Evolutionary conservation across 2,329 filamentous ascomycete species (phyloP).

Genomic region (Venturia pyrina): DNA sequence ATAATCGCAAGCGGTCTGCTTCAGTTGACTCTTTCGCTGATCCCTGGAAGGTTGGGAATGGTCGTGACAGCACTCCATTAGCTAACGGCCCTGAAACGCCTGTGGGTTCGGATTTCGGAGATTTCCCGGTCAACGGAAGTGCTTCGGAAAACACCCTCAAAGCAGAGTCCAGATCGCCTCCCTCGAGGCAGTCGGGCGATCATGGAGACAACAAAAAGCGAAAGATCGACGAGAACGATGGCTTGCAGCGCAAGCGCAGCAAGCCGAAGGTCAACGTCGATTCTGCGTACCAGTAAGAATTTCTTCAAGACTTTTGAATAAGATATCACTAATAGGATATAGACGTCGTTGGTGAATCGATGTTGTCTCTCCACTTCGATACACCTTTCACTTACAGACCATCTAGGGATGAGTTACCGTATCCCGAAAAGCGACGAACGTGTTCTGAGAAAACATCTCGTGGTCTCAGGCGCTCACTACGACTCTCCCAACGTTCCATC

Average conservation of each 20-base stretch:
- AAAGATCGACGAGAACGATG: neutral
- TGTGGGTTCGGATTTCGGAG: conserved; percentile 9
- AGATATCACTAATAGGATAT: neutral
- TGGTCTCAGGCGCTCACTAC: neutral
- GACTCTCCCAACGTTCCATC: neutral
- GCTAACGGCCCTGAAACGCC: conserved; percentile 5
- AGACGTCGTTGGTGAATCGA: conserved; percentile 6
- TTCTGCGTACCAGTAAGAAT: conserved; percentile 1
- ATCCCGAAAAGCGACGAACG: neutral
- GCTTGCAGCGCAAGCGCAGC: conserved; percentile 4
- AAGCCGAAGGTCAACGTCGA: neutral
- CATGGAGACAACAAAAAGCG: neutral
- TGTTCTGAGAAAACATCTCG: neutral
- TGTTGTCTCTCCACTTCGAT: neutral
- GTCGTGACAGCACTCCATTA: neutral
- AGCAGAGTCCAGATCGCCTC: neutral
- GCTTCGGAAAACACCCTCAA: conserved; percentile 2
- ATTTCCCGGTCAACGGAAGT: conserved; percentile 2
- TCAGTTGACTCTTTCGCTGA: neutral
- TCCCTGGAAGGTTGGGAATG: conserved; percentile 7
- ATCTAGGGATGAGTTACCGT: neutral
- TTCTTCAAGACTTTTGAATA: neutral
- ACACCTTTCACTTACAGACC: neutral
- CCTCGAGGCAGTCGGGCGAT: neutral
- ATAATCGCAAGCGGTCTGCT: neutral